Evolutionary conservation across 148 eudicot species (phyloP).

Genomic region (Vaccinium corymbosum): DNA sequence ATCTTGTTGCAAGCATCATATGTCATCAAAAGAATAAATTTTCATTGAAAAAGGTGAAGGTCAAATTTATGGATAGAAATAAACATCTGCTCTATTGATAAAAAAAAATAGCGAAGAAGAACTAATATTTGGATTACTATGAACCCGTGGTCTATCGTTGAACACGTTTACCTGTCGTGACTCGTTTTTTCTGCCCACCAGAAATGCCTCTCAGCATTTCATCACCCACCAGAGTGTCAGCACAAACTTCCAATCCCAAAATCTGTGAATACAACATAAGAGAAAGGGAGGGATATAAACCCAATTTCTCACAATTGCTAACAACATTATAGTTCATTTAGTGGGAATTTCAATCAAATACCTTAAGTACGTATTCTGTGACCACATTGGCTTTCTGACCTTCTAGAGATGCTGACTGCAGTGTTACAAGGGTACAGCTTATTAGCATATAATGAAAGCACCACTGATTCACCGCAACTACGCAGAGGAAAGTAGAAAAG

Average conservation of each 20-base stretch:
- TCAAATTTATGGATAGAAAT: background rate
- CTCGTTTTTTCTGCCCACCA: slow-evolving; percentile 58
- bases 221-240: slow-evolving; percentile 62
- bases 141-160: background rate
- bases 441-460: background rate
- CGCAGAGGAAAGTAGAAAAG: background rate
- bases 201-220: slow-evolving; percentile 65
- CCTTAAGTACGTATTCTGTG: slow-evolving; percentile 21
- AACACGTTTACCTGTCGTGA: slow-evolving; percentile 43
- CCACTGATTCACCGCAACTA: background rate
- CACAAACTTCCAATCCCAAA: slow-evolving; percentile 59
- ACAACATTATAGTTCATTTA: background rate
- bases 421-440: background rate
- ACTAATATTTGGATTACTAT: background rate
- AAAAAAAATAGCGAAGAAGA: background rate
- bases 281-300: background rate
- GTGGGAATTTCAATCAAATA: background rate
- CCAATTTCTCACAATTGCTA: background rate
- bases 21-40: background rate
- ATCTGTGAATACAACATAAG: slow-evolving; percentile 29
- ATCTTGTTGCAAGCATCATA: background rate
- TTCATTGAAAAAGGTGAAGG: background rate
- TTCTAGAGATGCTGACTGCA: slow-evolving; percentile 12
- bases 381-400: slow-evolving; percentile 15
- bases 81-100: background rate